Percentiles rank a stretch among this genome's conserved stretches.
phyloP scores from a whole-genome alignment of 768 basidiomycete species.

The Suillus ampliporus region DNA sequence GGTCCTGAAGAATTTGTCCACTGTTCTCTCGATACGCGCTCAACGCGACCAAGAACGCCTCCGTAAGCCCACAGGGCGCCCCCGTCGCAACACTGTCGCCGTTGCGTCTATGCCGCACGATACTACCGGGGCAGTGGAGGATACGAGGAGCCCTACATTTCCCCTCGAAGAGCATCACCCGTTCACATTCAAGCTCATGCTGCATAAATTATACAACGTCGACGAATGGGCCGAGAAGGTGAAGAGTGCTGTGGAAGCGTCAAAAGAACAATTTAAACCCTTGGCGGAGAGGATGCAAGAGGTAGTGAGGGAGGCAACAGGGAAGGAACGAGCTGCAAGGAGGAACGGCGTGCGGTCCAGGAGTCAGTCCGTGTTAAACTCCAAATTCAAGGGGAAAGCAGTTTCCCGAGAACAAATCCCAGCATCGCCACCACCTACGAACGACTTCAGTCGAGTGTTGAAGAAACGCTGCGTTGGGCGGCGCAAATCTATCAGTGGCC shows the following conservation, averaged over 20 bases:
- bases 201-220: slow-evolving; percentile 65
- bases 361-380: slow-evolving; percentile 38
- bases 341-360: slow-evolving; percentile 36
- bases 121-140: slow-evolving; percentile 28
- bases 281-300: slow-evolving; percentile 45
- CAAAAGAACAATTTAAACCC: slow-evolving; percentile 61
- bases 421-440: slow-evolving; percentile 2
- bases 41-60: slow-evolving; percentile 30
- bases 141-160: slow-evolving; percentile 44
- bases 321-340: slow-evolving; percentile 22
- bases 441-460: slow-evolving; percentile 40
- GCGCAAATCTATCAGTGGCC: slow-evolving; percentile 49
- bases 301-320: slow-evolving; percentile 17
- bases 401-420: neutral
- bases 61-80: slow-evolving; percentile 13
- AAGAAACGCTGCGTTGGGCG: slow-evolving; percentile 64
- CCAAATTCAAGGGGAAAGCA: slow-evolving; percentile 18
- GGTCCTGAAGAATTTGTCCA: slow-evolving; percentile 44
- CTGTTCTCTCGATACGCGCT: slow-evolving; percentile 39
- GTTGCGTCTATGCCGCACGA: slow-evolving; percentile 24
- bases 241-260: slow-evolving; percentile 55
- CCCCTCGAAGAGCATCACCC: slow-evolving; percentile 48
- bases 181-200: slow-evolving; percentile 72
- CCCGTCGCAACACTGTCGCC: slow-evolving; percentile 30
- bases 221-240: slow-evolving; percentile 66